Evolutionary conservation across 192 early-diverging fungal genomes (phyloP), one percentile per base, ranked within the genome.

Genomic region (Phlyctochytrium planicorne): DNA sequence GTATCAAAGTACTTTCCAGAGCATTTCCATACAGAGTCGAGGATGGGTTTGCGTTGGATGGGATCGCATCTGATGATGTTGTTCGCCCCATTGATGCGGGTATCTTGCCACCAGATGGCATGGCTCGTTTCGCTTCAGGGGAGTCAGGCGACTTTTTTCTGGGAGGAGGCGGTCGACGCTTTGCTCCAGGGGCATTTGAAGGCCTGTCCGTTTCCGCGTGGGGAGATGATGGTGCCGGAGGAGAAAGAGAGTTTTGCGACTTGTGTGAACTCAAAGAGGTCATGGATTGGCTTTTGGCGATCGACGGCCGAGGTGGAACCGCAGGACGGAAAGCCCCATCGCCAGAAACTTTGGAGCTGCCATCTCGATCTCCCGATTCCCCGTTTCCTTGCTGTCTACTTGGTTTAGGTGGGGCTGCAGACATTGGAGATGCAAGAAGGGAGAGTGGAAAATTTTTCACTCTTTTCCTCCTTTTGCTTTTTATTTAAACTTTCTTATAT

Each of bases 221-320:
- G n/a, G n/a, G n/a, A n/a, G n/a, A n/a, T n/a, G n/a, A n/a, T n/a
- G n/a, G n/a, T n/a, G 40, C 20, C 40, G 40, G 40, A 47, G 40
- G 40, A 6, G 40, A 47, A 47, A 47, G 40, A 20, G 40, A 47
- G 10, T 6, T 14, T 20, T 47, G 40, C 6, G 40, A 47, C 40
- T 47, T 47, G 40, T 47, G 40, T 20, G 40, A 47, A 47, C 40
- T 47, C 14, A 57, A 27, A 27, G 55, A 57, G 55, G 12, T 25
- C 16, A 57, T 57, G 16, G 55, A 57, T 25, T 57, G 55, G 27
- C 55, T 57, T 29, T 57, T 57, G 14, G 55, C 55, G 55, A 57
- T 57, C 4, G 55, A 57, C 20, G 55, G 55, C 6, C 55, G 55
- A 57, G 55, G 55, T 6, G 55, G 55, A 4, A 57, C 27, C 27